These are phyloP conservation scores for Aureobasidium musti DNA, from an alignment of 2,329 filamentous ascomycete species.

Conservation along the genomic window DNA sequence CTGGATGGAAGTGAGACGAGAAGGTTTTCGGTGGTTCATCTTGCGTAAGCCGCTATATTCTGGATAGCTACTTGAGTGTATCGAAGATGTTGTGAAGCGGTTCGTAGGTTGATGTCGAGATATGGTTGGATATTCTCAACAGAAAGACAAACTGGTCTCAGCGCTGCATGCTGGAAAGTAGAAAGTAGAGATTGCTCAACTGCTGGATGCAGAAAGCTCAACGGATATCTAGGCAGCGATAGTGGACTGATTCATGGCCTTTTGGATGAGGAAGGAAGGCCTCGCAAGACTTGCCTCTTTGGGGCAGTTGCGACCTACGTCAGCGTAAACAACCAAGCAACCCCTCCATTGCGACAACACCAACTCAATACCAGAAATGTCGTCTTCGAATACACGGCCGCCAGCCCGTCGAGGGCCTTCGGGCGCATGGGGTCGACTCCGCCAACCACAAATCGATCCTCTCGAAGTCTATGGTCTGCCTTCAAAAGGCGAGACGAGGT, in stretches of 20 bases:
- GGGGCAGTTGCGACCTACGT: constrained; percentile 29
- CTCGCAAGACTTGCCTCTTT: constrained; percentile 12
- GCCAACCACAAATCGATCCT: constrained; percentile 72
- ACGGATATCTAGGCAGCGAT: neutral
- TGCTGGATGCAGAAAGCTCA: neutral
- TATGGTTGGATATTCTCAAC: neutral
- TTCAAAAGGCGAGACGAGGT: constrained; percentile 90
- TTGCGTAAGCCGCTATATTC: neutral
- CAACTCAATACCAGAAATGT: constrained; percentile 31
- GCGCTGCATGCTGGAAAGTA: neutral
- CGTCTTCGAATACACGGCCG: constrained; percentile 34
- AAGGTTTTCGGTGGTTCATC: constrained; percentile 16
- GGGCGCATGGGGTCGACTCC: constrained; percentile 69
- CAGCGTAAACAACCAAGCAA: constrained; percentile 17
- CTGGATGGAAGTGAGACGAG: neutral
- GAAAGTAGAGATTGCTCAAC: too few relatives aligned
- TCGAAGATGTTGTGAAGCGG: neutral
- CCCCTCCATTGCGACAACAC: constrained; percentile 31
- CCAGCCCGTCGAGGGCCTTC: constrained; percentile 46
- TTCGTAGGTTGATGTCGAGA: too few relatives aligned
- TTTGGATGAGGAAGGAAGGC: constrained; percentile 1
- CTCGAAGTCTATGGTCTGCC: constrained; percentile 81
- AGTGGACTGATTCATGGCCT: constrained; percentile 8
- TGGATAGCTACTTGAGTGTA: neutral
- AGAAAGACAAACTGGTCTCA: neutral